Conservation (phyloP, 306 rosid species). For the Cucumis hystrix region DNA sequence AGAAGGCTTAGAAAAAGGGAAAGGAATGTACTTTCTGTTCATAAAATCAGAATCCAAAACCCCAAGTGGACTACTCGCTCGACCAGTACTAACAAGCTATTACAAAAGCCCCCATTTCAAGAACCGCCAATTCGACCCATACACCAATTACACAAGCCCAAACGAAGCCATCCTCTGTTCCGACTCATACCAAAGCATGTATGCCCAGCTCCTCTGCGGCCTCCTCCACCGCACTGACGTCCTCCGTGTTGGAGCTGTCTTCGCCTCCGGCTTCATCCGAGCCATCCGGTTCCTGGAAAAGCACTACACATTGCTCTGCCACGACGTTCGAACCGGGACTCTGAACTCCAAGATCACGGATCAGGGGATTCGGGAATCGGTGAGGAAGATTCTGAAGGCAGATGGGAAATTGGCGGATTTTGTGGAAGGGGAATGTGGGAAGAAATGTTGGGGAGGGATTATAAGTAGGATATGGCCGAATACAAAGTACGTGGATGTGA, state of each 20-base stretch:
- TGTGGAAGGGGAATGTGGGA: conserved; percentile 40
- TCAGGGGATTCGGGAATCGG: conserved; percentile 32
- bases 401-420: conserved; percentile 50
- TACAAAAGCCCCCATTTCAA: conserved; percentile 67
- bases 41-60: conserved; percentile 68
- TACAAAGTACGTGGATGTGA: conserved; percentile 82
- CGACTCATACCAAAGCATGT: conserved; percentile 92
- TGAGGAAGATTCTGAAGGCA: conserved; percentile 33
- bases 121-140: conserved; percentile 59
- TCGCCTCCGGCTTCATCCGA: conserved; percentile 74
- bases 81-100: conserved; percentile 71
- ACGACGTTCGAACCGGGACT: conserved; percentile 56
- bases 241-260: conserved; percentile 61
- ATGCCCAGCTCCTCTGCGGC: conserved; percentile 70
- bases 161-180: conserved; percentile 62
- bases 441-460: conserved; percentile 59
- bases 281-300: conserved; percentile 65
- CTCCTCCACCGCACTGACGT: conserved; percentile 56
- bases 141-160: conserved; percentile 80
- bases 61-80: conserved; percentile 56
- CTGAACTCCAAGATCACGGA: conserved; percentile 34
- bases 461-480: conserved; percentile 75
- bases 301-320: conserved; percentile 46
- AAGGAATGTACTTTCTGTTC: conserved; percentile 92
- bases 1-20: conserved; percentile 54